phyloP scores from a whole-genome alignment of 208 protist genomes.

The Crithidia mellificae region DNA sequence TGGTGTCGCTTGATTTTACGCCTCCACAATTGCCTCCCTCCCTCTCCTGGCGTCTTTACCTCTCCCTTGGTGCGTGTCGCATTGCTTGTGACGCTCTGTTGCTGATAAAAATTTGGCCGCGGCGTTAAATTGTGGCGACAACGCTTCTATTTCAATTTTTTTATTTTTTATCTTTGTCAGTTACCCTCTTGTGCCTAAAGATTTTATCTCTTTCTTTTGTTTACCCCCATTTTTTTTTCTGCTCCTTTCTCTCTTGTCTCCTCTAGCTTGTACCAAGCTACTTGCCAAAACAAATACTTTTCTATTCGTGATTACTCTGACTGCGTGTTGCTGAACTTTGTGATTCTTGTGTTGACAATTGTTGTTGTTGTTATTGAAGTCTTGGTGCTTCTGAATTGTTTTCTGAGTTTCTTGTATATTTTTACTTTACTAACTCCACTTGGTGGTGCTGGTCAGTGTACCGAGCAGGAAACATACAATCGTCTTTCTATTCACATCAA shows the following conservation, averaged over 20 bases:
- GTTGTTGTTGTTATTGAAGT: too few relatives aligned
- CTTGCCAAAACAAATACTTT: not conserved
- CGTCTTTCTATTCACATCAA: not conserved
- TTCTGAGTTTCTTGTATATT: too few relatives aligned
- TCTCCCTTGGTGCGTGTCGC: conserved; percentile 2
- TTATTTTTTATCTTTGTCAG: not conserved
- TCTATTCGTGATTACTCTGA: conserved; percentile 1
- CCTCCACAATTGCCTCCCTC: not conserved
- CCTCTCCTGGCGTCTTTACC: not conserved
- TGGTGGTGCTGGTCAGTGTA: not conserved
- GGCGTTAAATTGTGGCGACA: too few relatives aligned
- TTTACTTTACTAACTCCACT: too few relatives aligned
- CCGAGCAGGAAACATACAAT: not conserved
- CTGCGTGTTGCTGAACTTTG: not conserved
- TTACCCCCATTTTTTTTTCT: not conserved
- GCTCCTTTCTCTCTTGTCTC: not conserved
- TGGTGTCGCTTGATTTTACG: conserved; percentile 1
- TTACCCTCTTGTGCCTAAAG: not conserved
- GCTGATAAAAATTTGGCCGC: too few relatives aligned
- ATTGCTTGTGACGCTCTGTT: not conserved
- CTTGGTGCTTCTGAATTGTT: conserved; percentile 3
- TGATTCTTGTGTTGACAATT: not conserved
- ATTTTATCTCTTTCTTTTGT: not conserved
- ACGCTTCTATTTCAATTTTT: not conserved
- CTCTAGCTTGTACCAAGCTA: not conserved